A percentile compares a stretch with the other conserved stretches of the same genome.
phyloP scores from a whole-genome alignment of 2,329 filamentous ascomycete genomes.

The Colletotrichum scovillei region DNA sequence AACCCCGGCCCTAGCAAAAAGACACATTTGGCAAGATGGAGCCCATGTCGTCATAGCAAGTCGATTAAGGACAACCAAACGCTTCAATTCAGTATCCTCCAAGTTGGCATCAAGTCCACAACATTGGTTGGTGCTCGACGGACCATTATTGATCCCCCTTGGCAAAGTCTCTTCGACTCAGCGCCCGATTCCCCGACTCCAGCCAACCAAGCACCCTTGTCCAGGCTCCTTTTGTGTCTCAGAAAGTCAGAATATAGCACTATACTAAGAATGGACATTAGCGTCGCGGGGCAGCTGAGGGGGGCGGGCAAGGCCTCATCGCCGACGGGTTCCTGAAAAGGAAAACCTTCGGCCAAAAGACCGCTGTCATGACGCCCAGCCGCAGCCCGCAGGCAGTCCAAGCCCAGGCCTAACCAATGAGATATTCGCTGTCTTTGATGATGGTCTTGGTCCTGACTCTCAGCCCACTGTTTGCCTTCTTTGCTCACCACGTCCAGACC shows the following conservation, averaged over 20 bases:
- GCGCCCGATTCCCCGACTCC: background rate
- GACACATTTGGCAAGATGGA: background rate
- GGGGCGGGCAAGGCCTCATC: slow-evolving; percentile 2
- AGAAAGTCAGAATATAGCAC: background rate
- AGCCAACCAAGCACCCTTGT: slow-evolving; percentile 10
- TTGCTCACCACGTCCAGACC: slow-evolving; percentile 16
- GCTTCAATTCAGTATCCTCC: background rate
- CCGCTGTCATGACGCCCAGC: background rate
- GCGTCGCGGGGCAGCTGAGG: background rate
- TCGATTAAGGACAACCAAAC: background rate
- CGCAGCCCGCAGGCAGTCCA: background rate
- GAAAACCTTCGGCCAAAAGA: slow-evolving; percentile 4
- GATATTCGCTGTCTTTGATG: background rate
- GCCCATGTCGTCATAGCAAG: slow-evolving; percentile 6
- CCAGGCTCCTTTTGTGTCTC: slow-evolving; percentile 1
- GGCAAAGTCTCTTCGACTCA: background rate
- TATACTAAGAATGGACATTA: slow-evolving; percentile 12
- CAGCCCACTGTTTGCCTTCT: slow-evolving; percentile 9
- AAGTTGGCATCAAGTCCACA: background rate
- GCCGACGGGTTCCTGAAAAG: slow-evolving; percentile 26
- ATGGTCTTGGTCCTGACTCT: background rate
- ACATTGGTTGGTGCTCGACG: background rate
- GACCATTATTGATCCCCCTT: background rate
- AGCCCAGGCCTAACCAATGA: too few species aligned
- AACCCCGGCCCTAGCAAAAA: slow-evolving; percentile 4